Evolutionary conservation across 1,284 basidiomycete species (phyloP).

Genomic region (Leccinum griseonigrum): DNA sequence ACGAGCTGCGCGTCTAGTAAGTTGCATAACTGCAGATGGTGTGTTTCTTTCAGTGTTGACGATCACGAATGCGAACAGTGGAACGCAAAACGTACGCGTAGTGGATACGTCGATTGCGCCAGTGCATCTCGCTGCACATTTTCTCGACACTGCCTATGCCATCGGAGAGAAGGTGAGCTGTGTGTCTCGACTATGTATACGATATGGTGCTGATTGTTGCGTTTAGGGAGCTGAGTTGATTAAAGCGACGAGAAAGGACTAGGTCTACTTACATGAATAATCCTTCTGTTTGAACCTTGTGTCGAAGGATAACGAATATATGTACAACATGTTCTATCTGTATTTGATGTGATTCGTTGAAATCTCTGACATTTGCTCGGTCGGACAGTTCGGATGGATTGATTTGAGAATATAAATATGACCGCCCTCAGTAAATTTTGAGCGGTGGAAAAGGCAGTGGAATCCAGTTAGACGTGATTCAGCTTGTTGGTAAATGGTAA

Average conservation of each 20-base stretch:
- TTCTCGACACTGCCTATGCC: constrained; percentile 20
- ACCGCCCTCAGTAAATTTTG: not conserved
- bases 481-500: not conserved
- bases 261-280: not conserved
- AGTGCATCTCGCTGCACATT: constrained; percentile 15
- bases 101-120: constrained; percentile 19
- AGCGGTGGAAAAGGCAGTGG: not conserved
- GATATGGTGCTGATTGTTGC: not conserved
- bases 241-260: not conserved
- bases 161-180: constrained; percentile 19
- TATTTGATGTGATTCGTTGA: not conserved
- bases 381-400: not conserved
- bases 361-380: not conserved
- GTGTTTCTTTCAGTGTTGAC: not conserved
- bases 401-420: not conserved
- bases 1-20: constrained; percentile 19
- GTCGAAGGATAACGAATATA: not conserved
- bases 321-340: not conserved
- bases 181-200: not conserved
- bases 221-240: constrained; percentile 15
- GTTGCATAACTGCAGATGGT: not conserved
- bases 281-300: not conserved
- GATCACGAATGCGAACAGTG: constrained; percentile 4
- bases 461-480: not conserved
- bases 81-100: constrained; percentile 20